phyloP scores from a whole-genome alignment of 1,284 basidiomycete genomes.

The Singerocomus inundabilis region DNA sequence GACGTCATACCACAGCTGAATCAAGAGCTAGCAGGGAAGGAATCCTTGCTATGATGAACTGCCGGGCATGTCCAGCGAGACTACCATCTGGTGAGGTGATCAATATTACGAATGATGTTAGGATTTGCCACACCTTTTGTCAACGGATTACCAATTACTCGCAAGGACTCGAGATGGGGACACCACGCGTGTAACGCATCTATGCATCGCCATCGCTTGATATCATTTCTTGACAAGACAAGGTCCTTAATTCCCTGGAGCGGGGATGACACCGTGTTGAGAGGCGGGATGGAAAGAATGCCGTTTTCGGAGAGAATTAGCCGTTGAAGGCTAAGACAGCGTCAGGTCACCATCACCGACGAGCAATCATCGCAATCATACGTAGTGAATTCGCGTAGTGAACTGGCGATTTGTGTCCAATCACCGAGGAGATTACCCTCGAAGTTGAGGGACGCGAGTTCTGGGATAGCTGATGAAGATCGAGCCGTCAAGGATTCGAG shows the following conservation, averaged over 20 bases:
- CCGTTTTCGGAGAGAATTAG: constrained; percentile 71
- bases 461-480: constrained; percentile 23
- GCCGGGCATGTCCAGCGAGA: constrained; percentile 50
- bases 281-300: constrained; percentile 50
- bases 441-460: constrained; percentile 65
- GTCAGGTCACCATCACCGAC: constrained; percentile 13
- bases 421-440: constrained; percentile 66
- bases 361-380: constrained; percentile 35
- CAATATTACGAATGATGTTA: constrained; percentile 1
- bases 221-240: constrained; percentile 60
- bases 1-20: constrained; percentile 54
- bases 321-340: constrained; percentile 36
- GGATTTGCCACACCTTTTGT: constrained; percentile 42
- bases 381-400: constrained; percentile 50
- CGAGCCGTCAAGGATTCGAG: constrained; percentile 41
- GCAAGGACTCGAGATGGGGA: constrained; percentile 58
- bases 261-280: constrained; percentile 24
- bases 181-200: constrained; percentile 70
- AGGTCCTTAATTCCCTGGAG: constrained; percentile 52
- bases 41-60: constrained; percentile 72
- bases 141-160: constrained; percentile 62
- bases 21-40: constrained; percentile 66
- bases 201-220: constrained; percentile 66
- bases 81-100: constrained; percentile 35
- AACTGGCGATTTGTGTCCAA: constrained; percentile 56